Evolutionary conservation across 257 asterid genomes (phyloP).

Genomic region (Nicotiana tomentosiformis): DNA sequence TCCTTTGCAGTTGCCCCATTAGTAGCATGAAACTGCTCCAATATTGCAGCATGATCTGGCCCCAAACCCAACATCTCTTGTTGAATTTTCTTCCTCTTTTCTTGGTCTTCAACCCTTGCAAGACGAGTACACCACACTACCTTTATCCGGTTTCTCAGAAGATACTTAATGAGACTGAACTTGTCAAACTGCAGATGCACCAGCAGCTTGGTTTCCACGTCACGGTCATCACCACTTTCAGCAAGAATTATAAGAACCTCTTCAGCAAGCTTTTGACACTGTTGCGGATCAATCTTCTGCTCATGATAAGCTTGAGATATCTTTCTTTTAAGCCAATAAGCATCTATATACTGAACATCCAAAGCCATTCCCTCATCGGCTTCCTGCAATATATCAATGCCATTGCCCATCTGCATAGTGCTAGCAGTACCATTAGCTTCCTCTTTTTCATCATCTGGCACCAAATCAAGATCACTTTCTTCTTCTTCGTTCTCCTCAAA

Average conservation of each 20-base stretch:
- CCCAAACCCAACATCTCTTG: conserved; percentile 34
- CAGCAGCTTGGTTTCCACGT: conserved; percentile 34
- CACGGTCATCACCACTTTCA: conserved; percentile 33
- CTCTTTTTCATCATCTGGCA: conserved; percentile 33
- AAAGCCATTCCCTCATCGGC: conserved; percentile 32
- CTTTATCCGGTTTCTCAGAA: conserved; percentile 38
- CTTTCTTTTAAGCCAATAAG: conserved; percentile 45
- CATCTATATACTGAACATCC: conserved; percentile 45
- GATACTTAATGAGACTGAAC: conserved; percentile 30
- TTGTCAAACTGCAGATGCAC: conserved; percentile 32
- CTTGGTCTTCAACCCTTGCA: conserved; percentile 44
- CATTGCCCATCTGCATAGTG: conserved; percentile 43
- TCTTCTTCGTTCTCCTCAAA: conserved; percentile 46
- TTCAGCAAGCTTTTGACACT: conserved; percentile 39
- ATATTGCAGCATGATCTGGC: conserved; percentile 29
- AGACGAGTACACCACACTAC: conserved; percentile 43
- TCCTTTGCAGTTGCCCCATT: conserved; percentile 36
- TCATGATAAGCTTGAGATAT: conserved; percentile 37
- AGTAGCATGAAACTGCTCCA: conserved; percentile 42
- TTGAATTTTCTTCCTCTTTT: conserved; percentile 21
- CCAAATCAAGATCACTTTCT: conserved; percentile 34
- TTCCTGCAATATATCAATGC: conserved; percentile 28
- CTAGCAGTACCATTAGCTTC: conserved; percentile 20
- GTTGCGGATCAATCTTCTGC: conserved; percentile 37
- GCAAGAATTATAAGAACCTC: conserved; percentile 39